These are phyloP conservation scores for Yarrowia porcina DNA, from an alignment of 805 yeast genomes.

Conservation along the genomic window DNA sequence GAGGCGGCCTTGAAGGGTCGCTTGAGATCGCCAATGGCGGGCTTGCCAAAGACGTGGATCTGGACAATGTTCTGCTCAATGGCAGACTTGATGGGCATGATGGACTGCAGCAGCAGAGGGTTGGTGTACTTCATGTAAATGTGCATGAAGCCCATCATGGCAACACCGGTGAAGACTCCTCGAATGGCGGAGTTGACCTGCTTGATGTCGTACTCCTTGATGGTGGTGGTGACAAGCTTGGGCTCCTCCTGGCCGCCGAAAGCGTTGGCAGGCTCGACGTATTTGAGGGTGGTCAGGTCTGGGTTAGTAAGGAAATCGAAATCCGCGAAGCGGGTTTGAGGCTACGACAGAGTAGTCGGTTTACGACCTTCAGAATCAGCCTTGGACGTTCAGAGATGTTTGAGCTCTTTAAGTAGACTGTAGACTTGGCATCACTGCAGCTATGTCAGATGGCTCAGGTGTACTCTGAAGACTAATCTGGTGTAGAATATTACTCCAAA, in stretches of 20 bases:
- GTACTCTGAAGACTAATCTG: too few relatives aligned
- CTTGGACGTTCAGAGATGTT: too few relatives aligned
- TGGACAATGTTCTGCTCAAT: constrained; percentile 85
- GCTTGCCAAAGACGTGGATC: constrained; percentile 79
- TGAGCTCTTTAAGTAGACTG: too few relatives aligned
- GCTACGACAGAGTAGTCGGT: too few relatives aligned
- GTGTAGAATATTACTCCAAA: too few relatives aligned
- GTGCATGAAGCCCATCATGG: constrained; percentile 99
- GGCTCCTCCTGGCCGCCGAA: constrained; percentile 67
- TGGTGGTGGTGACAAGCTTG: constrained; percentile 82
- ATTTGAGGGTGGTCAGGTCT: constrained; percentile 84
- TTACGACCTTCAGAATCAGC: too few relatives aligned
- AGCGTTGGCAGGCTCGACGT: constrained; percentile 78
- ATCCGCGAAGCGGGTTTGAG: too few relatives aligned
- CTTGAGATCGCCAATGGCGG: constrained; percentile 86
- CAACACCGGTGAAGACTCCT: constrained; percentile 80
- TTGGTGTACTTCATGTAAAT: constrained; percentile 95
- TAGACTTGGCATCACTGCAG: too few relatives aligned
- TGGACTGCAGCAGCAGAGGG: constrained; percentile 92
- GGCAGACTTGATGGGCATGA: constrained; percentile 86
- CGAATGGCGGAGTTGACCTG: constrained; percentile 79
- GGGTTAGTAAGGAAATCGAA: not conserved
- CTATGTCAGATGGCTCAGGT: too few relatives aligned
- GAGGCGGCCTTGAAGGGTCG: constrained; percentile 94
- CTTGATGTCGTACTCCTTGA: constrained; percentile 88